Base-by-base conservation (phyloP, 2,329 filamentous ascomycete species). In the Furcasterigmium furcatum region DNA sequence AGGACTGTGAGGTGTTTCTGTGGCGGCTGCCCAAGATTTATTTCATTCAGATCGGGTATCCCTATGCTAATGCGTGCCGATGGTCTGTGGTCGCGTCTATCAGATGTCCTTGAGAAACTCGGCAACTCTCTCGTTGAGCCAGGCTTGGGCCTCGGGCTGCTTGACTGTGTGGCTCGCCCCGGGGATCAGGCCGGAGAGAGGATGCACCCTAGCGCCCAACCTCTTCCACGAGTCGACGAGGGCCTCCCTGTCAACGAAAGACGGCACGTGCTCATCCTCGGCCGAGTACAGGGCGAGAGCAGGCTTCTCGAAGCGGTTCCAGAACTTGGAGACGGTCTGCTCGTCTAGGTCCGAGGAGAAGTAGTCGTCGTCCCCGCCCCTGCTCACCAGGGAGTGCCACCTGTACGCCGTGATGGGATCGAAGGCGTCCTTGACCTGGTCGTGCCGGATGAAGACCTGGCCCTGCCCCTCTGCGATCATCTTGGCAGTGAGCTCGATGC, bases 301-400 rank as follows among this genome's bases (percentile, higher is more conserved):
- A 2, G 81, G 79, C 43, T 78, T 74, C 36, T 70, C 67, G 45
- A 89, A 69, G 41, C 67, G 68, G 4, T 82, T 77, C 76, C 92
- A 96, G n/a, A 84, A 85, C 13, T 61, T 61, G 20, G 64, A 58
- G 7, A 91, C 68, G 16, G 73, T 70, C 25, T 78, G 71, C 25
- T 75, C 67, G 1, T 70, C 63, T n/a, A 94, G 67, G 59, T 94
- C 87, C 3, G 82, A 84, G n/a, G 87, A 91, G 67, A 95, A 96
- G 59, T 87, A 89, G 61, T 96, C 91, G 61, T 96, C 91, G 47
- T 88, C 85, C 9, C 85, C 87, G 5, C 77, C 76, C 41, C 66
- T 65, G 20, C 67, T 67, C 22, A 65, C 59, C 5, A 83, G 62
- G 22, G 78, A 76, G 43, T 72, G 66, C 63, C 76, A 74, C 16